Conservation (phyloP, 208 protist genomes). For the Trypanosomatidae sp. region DNA sequence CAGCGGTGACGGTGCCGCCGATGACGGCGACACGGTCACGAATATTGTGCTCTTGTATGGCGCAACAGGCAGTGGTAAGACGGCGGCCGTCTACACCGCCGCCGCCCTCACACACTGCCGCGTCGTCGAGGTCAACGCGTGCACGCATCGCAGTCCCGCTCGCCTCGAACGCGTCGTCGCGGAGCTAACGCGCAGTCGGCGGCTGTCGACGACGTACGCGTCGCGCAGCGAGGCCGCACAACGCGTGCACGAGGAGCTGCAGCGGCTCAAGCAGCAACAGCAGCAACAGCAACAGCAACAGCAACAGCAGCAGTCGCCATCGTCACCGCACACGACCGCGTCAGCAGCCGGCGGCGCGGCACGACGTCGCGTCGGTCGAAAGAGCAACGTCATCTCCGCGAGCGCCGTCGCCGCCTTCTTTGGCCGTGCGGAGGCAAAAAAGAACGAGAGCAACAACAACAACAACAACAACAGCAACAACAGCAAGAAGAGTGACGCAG, state of each 20-base stretch:
- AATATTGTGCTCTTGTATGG: conserved; percentile 72
- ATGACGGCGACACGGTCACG: conserved; percentile 19
- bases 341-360: neutral
- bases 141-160: conserved; percentile 45
- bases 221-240: no score
- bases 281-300: neutral
- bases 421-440: no score
- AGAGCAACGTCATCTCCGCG: conserved; percentile 50
- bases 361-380: conserved; percentile 9
- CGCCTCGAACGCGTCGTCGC: conserved; percentile 61
- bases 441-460: conserved; percentile 2
- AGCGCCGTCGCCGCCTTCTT: conserved; percentile 63
- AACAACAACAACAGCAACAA: conserved; percentile 1
- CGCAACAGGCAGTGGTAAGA: conserved; percentile 60
- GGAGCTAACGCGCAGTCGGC: conserved; percentile 62
- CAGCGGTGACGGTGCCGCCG: neutral
- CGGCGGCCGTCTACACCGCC: conserved; percentile 63
- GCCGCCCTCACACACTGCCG: conserved; percentile 55
- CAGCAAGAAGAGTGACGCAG: neutral
- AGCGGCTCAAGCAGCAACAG: neutral
- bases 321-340: neutral
- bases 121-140: conserved; percentile 78
- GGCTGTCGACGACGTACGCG: conserved; percentile 20
- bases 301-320: neutral
- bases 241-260: no score